Evolutionary conservation across 805 yeast species (phyloP).

Genomic region (Wickerhamomyces strasburgensis): DNA sequence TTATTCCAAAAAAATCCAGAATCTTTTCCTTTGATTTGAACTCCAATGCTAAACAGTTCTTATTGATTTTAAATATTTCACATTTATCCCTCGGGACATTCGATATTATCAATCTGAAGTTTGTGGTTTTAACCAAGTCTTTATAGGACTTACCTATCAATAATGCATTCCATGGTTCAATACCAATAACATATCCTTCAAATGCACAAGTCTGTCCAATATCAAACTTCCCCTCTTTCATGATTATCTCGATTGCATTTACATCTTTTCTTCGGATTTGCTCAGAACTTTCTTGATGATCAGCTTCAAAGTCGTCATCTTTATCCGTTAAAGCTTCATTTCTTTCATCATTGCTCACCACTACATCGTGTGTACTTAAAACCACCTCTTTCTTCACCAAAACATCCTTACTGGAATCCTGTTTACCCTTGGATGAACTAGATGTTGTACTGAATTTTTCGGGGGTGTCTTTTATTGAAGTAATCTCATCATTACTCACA

Average conservation of each 20-base stretch:
- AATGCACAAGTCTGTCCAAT: conserved; percentile 2
- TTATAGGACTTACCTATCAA: conserved; percentile 15
- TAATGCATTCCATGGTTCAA: conserved; percentile 9
- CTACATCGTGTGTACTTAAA: too few species aligned
- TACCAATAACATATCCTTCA: conserved; percentile 13
- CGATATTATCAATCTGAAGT: conserved; percentile 15
- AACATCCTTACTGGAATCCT: too few species aligned
- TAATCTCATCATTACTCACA: not conserved
- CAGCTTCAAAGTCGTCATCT: too few species aligned
- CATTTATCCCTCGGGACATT: conserved; percentile 3
- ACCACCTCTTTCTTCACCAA: too few species aligned
- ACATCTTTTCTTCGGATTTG: not conserved
- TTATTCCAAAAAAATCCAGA: conserved; percentile 9
- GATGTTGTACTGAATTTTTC: too few species aligned
- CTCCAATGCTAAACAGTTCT: conserved; percentile 15
- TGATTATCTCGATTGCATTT: not conserved
- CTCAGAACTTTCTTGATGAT: too few species aligned
- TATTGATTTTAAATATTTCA: conserved; percentile 6
- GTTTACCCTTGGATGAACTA: too few species aligned
- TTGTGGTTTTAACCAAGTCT: conserved; percentile 5
- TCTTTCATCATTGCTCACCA: too few species aligned
- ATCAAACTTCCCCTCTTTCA: not conserved
- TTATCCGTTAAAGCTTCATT: too few species aligned
- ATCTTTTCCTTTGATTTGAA: conserved; percentile 12
- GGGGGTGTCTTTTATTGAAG: too few species aligned